A percentile compares a stretch with the other conserved stretches of the same genome.
Conservation (phyloP, 148 eudicot genomes). For the Rhododendron simsii region DNA sequence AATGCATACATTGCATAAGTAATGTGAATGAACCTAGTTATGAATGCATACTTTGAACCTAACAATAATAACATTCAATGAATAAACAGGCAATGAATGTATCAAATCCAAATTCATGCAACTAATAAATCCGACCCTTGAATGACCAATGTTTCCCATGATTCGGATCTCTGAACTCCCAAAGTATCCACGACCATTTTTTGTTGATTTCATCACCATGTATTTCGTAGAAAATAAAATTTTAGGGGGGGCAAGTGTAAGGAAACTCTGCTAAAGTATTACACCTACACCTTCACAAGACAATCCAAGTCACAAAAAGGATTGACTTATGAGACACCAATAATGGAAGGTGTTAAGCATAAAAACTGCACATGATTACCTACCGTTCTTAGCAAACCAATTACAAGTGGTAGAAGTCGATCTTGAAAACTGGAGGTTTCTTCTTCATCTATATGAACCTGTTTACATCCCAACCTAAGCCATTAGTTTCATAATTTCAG, state of each 20-base stretch:
- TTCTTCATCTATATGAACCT: conserved; percentile 72
- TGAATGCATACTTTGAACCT: neutral
- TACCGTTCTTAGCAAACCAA: conserved; percentile 95
- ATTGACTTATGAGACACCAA: neutral
- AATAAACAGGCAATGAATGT: neutral
- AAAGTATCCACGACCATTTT: neutral
- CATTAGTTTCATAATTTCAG: conserved; percentile 8
- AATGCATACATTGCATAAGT: neutral
- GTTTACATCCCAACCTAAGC: conserved; percentile 18
- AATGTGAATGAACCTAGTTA: neutral
- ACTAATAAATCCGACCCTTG: neutral
- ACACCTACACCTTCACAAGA: neutral
- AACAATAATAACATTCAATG: neutral
- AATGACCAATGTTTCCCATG: neutral
- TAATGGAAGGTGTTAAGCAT: neutral
- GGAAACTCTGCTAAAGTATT: neutral
- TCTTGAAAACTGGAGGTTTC: conserved; percentile 66
- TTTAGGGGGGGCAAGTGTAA: neutral
- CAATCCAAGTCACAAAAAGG: neutral
- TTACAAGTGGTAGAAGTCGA: conserved; percentile 72
- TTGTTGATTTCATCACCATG: neutral
- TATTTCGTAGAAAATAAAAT: neutral
- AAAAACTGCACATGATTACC: conserved; percentile 22
- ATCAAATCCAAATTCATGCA: neutral
- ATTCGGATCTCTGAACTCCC: neutral